phyloP scores from a whole-genome alignment of 257 asterid genomes.

The Plectranthus barbatus region DNA sequence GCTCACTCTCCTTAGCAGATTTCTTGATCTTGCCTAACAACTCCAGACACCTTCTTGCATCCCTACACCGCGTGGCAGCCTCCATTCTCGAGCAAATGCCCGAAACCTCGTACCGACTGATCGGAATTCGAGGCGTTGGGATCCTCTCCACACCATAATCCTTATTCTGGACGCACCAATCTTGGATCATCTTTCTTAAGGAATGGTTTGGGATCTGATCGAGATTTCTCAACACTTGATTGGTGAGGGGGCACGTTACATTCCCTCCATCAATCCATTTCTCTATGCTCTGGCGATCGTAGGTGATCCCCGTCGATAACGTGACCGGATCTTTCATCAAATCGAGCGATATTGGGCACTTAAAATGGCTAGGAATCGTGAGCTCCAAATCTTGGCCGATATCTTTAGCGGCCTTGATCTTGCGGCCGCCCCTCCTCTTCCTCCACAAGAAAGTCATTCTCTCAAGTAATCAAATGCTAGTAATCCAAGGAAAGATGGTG shows the following conservation, averaged over 20 bases:
- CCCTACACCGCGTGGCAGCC: conserved; percentile 23
- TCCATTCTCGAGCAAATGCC: conserved; percentile 29
- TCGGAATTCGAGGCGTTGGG: conserved; percentile 76
- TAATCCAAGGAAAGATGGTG: not conserved
- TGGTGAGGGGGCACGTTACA: conserved; percentile 51
- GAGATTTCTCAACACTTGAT: conserved; percentile 30
- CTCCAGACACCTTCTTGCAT: conserved; percentile 29
- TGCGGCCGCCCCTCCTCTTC: conserved; percentile 20
- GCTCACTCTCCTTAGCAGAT: conserved; percentile 58
- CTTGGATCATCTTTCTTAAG: conserved; percentile 73
- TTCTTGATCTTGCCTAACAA: conserved; percentile 35
- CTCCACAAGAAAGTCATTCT: conserved; percentile 41
- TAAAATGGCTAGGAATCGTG: conserved; percentile 37
- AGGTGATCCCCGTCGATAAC: conserved; percentile 54
- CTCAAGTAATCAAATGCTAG: too few species aligned
- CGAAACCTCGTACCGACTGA: conserved; percentile 32
- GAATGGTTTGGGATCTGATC: conserved; percentile 67
- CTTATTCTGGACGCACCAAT: conserved; percentile 75
- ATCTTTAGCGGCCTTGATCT: not conserved
- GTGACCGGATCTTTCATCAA: conserved; percentile 68
- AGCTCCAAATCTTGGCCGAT: conserved; percentile 23
- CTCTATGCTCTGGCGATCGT: conserved; percentile 61
- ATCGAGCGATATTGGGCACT: conserved; percentile 58
- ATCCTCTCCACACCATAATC: conserved; percentile 70
- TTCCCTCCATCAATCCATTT: conserved; percentile 47